Conservation (phyloP, 768 basidiomycete genomes). For the Cubamyces sp. region DNA sequence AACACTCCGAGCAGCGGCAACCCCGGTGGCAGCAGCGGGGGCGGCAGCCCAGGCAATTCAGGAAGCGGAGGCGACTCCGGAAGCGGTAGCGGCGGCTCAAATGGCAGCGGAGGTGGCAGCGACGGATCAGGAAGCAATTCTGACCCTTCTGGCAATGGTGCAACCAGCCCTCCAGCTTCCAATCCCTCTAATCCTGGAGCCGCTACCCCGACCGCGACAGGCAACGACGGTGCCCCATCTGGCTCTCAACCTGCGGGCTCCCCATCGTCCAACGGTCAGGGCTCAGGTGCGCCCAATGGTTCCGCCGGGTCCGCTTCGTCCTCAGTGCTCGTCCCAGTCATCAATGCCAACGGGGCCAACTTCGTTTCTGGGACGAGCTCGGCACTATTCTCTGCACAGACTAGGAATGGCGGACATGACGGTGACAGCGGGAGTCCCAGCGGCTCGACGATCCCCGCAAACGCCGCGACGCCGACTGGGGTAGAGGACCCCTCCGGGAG, state of each 20-base stretch:
- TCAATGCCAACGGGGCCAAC: conserved; percentile 14
- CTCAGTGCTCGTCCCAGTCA: neutral
- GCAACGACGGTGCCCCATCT: neutral
- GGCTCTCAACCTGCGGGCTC: neutral
- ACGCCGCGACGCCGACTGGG: neutral
- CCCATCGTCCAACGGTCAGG: neutral
- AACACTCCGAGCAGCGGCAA: conserved; percentile 7
- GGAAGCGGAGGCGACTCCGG: conserved; percentile 3
- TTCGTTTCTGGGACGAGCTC: conserved; percentile 21
- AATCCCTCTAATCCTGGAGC: neutral
- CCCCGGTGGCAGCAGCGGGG: conserved; percentile 1
- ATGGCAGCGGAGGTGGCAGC: conserved; percentile 18
- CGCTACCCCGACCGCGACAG: neutral
- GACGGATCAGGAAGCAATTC: conserved; percentile 21
- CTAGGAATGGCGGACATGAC: conserved; percentile 4
- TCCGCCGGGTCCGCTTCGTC: neutral
- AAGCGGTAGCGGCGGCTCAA: conserved; percentile 3
- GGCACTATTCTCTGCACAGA: neutral
- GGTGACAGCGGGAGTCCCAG: neutral
- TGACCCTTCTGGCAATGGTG: neutral
- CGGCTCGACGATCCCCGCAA: neutral
- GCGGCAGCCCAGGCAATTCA: conserved; percentile 12
- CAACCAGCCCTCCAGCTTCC: neutral
- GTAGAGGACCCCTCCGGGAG: neutral
- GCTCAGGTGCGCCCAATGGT: conserved; percentile 1